These are phyloP conservation scores for Monascus purpureus DNA, from an alignment of 495 filamentous ascomycete genomes.

Conservation along the genomic window DNA sequence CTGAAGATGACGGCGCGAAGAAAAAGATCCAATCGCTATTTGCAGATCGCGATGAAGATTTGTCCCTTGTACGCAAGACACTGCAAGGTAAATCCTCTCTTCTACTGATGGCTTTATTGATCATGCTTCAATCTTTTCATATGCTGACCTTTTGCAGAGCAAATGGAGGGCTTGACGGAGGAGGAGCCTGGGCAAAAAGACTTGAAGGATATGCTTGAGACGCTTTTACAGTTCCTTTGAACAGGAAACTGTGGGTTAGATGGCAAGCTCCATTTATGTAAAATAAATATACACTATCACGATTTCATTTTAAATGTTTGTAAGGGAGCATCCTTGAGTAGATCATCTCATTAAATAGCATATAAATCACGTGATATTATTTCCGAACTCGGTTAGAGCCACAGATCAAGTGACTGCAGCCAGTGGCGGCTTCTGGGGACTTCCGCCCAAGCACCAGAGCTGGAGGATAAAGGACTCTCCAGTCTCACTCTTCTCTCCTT, in stretches of 20 bases:
- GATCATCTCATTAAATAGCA: no score
- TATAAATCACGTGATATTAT: not conserved
- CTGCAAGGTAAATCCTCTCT: slow-evolving; percentile 42
- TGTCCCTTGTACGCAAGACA: slow-evolving; percentile 50
- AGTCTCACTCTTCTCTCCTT: slow-evolving; percentile 3
- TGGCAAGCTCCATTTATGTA: not conserved
- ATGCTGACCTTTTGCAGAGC: slow-evolving; percentile 28
- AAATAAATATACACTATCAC: not conserved
- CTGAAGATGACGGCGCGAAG: slow-evolving; percentile 74
- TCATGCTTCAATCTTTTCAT: not conserved
- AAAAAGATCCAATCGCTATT: slow-evolving; percentile 48
- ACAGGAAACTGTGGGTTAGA: not conserved
- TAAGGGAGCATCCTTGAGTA: no score
- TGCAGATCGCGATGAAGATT: slow-evolving; percentile 49
- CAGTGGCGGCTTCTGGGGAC: slow-evolving; percentile 15
- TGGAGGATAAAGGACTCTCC: not conserved
- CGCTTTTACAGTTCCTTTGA: slow-evolving; percentile 47
- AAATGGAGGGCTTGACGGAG: slow-evolving; percentile 47
- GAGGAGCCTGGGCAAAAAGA: slow-evolving; percentile 44
- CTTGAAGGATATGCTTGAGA: slow-evolving; percentile 54
- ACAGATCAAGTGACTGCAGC: no score
- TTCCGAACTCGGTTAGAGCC: not conserved
- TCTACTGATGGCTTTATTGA: not conserved
- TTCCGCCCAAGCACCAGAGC: slow-evolving; percentile 7
- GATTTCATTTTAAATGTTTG: no score